Evolutionary conservation across 1,284 basidiomycete species (phyloP), one percentile per base, ranked within the genome.

Genomic region (Peniophora sp.): DNA sequence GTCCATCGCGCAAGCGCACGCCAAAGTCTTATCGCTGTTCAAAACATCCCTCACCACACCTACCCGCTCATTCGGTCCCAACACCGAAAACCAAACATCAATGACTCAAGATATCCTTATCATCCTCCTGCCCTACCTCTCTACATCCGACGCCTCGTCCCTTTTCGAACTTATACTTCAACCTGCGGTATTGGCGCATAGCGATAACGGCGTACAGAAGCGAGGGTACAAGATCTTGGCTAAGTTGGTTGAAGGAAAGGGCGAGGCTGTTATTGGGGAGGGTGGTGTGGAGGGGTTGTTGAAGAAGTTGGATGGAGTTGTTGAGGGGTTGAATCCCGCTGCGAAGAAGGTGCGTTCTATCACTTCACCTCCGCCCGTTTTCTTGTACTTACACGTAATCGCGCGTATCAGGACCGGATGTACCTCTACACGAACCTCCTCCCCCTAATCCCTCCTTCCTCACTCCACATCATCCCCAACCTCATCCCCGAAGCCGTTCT

Each of bases 401-500:
- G n/a, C n/a, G n/a, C 35, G 39, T 45, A n/a, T 2, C 59, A 92
- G 81, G 95, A 97, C 65, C 86, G 97, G 9, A 83, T 95, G 55
- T 77, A 79, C 52, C 72, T 99, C 2, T 74, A 98, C 41, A 69
- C 83, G 1, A 72, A 78, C 0, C 74, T 99, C n/a, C 75, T 97
- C 17, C 75, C 83, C 3, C 67, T 70, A 23, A 77, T 98, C 27
- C 86, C 90, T 0, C 66, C 79, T 1, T 78, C 83, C 16, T 77
- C 86, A 25, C 70, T 99, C 53, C 90, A 97, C 61, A 69, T 95
- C 48, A 83, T 99, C 47, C 90, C 93, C 2, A 84, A 86, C 2
- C 73, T 99, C 48, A 88, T 99, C 47, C 92, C 96, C 1, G 97
- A 99, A 70, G 93, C 92, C 14, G 89, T 98, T 3, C 73, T 99